Evolutionary conservation across 169 alveolate species (phyloP).

Genomic region (Cryptosporidium meleagridis): DNA sequence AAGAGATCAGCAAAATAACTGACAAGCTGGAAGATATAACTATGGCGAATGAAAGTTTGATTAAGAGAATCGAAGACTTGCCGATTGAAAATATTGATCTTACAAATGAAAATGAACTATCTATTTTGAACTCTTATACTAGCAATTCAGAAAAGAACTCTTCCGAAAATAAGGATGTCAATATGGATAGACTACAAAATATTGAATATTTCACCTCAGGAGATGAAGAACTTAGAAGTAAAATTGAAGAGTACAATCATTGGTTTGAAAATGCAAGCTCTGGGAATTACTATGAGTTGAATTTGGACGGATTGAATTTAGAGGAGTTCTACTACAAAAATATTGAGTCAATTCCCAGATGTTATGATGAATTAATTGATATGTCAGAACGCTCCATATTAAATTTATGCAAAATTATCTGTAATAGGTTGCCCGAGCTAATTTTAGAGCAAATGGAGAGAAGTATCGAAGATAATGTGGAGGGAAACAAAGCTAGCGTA

Average conservation of each 20-base stretch:
- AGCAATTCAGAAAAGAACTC: neutral
- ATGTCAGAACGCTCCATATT: slow-evolving; percentile 18
- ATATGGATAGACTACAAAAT: neutral
- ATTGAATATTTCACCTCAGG: slow-evolving; percentile 56
- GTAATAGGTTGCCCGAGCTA: neutral
- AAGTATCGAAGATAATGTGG: neutral
- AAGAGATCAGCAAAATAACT: neutral
- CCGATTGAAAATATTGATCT: neutral
- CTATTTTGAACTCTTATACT: neutral
- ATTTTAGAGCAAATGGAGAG: neutral
- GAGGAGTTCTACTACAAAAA: slow-evolving; percentile 54
- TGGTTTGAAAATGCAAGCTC: slow-evolving; percentile 28
- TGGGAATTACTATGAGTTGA: slow-evolving; percentile 28
- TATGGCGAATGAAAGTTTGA: neutral
- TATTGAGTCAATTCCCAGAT: slow-evolving; percentile 17
- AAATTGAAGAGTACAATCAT: slow-evolving; percentile 22
- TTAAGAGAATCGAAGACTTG: neutral
- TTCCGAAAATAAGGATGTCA: neutral
- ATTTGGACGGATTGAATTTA: slow-evolving; percentile 29
- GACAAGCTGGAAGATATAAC: neutral
- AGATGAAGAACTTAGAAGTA: slow-evolving; percentile 17
- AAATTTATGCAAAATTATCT: slow-evolving; percentile 30
- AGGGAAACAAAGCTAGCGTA: neutral
- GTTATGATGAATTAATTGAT: slow-evolving; percentile 36
- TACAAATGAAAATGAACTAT: neutral